Evolutionary conservation across 73 alveolate species (phyloP).

Genomic region (Symbiodinium natans): DNA sequence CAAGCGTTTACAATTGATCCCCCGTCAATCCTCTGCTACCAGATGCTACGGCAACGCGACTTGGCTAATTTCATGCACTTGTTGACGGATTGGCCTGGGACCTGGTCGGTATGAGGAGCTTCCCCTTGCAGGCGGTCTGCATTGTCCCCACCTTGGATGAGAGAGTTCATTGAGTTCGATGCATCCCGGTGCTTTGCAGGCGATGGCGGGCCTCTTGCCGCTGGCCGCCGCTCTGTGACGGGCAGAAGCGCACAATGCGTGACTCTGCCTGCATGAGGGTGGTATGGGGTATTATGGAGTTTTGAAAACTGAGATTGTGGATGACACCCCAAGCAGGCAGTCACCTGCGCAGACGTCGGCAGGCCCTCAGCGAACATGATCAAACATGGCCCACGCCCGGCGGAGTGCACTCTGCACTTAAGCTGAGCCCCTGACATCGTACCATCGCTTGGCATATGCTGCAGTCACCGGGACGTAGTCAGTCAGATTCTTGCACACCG

Average conservation of each 20-base stretch:
- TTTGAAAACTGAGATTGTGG: too few relatives aligned
- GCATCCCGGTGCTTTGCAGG: too few relatives aligned
- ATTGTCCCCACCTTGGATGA: not conserved
- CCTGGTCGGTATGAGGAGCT: not conserved
- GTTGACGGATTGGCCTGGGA: slow-evolving; percentile 7
- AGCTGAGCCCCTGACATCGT: not conserved
- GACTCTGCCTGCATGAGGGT: not conserved
- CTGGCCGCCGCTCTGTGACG: not conserved
- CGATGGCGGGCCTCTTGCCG: not conserved
- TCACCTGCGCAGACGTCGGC: not conserved
- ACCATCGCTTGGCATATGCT: slow-evolving; percentile 15
- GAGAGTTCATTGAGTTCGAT: too few relatives aligned
- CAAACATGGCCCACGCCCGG: too few relatives aligned
- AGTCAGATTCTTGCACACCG: not conserved
- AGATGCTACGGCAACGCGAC: too few relatives aligned
- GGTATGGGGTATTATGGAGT: too few relatives aligned
- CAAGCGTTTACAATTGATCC: too few relatives aligned
- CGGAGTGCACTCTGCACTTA: too few relatives aligned
- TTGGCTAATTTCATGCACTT: too few relatives aligned
- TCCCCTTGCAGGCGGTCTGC: not conserved
- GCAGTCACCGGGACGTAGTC: not conserved
- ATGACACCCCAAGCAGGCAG: too few relatives aligned
- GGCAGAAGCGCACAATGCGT: not conserved
- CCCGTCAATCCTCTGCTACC: too few relatives aligned
- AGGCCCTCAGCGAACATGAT: not conserved